A percentile compares a stretch with the other conserved stretches of the same genome.
Evolutionary conservation across 768 basidiomycete genomes (phyloP).

Genomic region (Serendipita vermifera): DNA sequence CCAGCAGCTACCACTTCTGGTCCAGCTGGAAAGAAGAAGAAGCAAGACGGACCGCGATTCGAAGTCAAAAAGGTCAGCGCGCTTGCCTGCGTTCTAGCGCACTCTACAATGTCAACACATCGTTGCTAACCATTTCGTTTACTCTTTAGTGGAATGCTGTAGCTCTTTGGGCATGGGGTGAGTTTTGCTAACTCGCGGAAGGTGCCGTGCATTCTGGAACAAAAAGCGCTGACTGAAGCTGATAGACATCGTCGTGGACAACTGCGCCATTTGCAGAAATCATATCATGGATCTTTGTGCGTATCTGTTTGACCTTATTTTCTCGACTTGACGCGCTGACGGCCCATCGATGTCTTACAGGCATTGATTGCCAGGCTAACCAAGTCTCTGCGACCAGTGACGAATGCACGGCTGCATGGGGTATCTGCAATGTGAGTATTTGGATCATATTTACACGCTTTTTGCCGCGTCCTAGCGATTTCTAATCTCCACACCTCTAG

Average conservation of each 20-base stretch:
- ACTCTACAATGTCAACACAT: background rate
- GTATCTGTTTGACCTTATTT: conserved; percentile 21
- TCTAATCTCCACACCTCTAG: conserved; percentile 28
- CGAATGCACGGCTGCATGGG: conserved; percentile 98
- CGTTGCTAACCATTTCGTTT: background rate
- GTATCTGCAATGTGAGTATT: conserved; percentile 80
- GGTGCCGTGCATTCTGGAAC: conserved; percentile 1
- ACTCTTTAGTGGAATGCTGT: conserved; percentile 88
- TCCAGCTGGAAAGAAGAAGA: conserved; percentile 41
- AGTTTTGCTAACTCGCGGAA: conserved; percentile 16
- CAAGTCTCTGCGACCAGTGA: conserved; percentile 94
- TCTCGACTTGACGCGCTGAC: background rate
- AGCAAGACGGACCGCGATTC: conserved; percentile 38
- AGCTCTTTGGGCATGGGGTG: conserved; percentile 97
- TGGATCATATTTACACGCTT: background rate
- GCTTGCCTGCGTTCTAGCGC: background rate
- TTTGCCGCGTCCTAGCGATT: conserved; percentile 1
- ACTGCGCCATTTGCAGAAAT: conserved; percentile 98
- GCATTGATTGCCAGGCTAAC: conserved; percentile 99
- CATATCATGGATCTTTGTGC: conserved; percentile 99
- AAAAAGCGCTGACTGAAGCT: conserved; percentile 10
- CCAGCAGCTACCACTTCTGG: conserved; percentile 29
- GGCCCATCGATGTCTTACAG: conserved; percentile 29
- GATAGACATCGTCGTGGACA: conserved; percentile 94
- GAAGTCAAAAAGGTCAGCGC: conserved; percentile 91